A percentile compares a stretch with the other conserved stretches of the same genome.
Evolutionary conservation across 2,329 filamentous ascomycete genomes (phyloP).

Genomic region (Fusarium hainanense): DNA sequence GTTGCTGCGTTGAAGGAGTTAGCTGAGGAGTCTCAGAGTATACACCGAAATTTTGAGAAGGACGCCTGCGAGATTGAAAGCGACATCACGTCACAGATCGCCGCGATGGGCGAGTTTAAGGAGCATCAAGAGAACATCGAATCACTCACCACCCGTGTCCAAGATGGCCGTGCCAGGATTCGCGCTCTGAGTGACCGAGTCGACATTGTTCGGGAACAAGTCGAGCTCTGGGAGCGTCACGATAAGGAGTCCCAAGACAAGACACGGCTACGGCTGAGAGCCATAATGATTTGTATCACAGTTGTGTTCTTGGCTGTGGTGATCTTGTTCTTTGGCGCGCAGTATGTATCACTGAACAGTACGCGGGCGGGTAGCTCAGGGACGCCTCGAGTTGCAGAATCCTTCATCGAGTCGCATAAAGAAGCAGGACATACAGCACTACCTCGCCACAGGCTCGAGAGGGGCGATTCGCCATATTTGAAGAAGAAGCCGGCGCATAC

Average conservation of each 20-base stretch:
- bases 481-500: conserved; percentile 42
- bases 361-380: conserved; percentile 8
- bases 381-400: conserved; percentile 36
- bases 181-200: conserved; percentile 70
- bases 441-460: conserved; percentile 35
- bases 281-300: conserved; percentile 71
- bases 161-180: conserved; percentile 68
- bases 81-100: conserved; percentile 71
- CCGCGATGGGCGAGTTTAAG: conserved; percentile 70
- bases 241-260: conserved; percentile 76
- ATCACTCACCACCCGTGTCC: conserved; percentile 70
- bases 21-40: conserved; percentile 68
- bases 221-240: conserved; percentile 74
- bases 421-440: conserved; percentile 38
- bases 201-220: conserved; percentile 69
- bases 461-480: conserved; percentile 40
- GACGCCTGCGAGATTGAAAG: conserved; percentile 69
- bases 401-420: conserved; percentile 39
- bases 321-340: conserved; percentile 53
- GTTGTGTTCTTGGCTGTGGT: conserved; percentile 61
- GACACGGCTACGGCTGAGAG: conserved; percentile 70
- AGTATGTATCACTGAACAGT: conserved; percentile 36
- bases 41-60: conserved; percentile 68
- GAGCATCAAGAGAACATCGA: conserved; percentile 73
- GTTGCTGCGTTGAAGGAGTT: conserved; percentile 74